Conservation (phyloP, 345 rosid genomes). For the Triadica sebifera region DNA sequence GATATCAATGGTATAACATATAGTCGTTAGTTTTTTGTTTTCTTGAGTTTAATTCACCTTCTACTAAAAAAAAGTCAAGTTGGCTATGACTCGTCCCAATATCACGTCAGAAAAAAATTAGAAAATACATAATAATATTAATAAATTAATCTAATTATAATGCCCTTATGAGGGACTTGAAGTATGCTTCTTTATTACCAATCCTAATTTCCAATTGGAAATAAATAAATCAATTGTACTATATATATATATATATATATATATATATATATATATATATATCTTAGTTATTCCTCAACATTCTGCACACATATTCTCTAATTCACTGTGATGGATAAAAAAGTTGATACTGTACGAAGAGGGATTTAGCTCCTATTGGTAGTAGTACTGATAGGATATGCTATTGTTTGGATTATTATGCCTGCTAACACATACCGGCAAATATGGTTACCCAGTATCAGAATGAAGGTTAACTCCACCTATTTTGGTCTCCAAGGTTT, state of each 20-base stretch:
- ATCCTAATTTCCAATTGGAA: too few relatives aligned
- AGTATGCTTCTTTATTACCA: background rate
- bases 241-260: too few relatives aligned
- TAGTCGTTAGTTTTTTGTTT: too few relatives aligned
- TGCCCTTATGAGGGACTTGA: background rate
- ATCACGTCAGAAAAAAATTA: background rate
- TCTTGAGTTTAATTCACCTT: too few relatives aligned
- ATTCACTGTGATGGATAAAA: background rate
- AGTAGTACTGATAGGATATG: constrained; percentile 17
- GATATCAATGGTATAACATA: too few relatives aligned
- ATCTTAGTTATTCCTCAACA: background rate
- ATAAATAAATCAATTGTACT: background rate
- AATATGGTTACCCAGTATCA: constrained; percentile 15
- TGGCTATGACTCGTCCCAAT: background rate
- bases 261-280: too few relatives aligned
- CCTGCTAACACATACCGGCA: constrained; percentile 18
- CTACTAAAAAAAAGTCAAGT: too few relatives aligned
- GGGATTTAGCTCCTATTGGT: background rate
- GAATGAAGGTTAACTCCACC: constrained; percentile 4
- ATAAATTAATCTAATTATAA: background rate
- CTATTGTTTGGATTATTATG: constrained; percentile 16
- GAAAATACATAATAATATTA: background rate
- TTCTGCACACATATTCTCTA: background rate
- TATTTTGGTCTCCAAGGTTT: constrained; percentile 23
- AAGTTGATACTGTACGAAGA: background rate